Evolutionary conservation across 805 yeast genomes (phyloP), one percentile per base, ranked within the genome.

Genomic region (Kluyveromyces siamensis): DNA sequence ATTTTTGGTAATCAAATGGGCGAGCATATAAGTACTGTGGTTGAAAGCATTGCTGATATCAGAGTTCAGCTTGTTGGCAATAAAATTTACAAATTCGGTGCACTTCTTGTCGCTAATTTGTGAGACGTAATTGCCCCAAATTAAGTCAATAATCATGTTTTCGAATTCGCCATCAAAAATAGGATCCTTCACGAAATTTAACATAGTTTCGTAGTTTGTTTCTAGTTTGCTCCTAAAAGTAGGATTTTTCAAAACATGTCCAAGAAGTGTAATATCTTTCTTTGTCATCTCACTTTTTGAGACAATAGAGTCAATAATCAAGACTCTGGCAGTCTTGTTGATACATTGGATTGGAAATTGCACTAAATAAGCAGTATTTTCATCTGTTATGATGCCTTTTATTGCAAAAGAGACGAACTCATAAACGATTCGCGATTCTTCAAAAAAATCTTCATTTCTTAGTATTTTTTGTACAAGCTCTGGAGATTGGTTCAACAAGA

Each of bases 141-240:
- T 54, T 1, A 49, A 54, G 40, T 67, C 58, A 42, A 72, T 67
- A 5, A 78, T 59, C 1, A 49, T 11, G 13, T 57, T 53, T 0
- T 53, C 51, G 1, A 49, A 17, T 18, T 52, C 52, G 2, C 49
- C 53, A 1, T 52, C n/a, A 1, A 50, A 45, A 7, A 65, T 47
- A 4, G 45, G 19, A 14, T 47, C 47, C 10, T 40, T 38, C 27
- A 53, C 35, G 18, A 55, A 41, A 8, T 44, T 45, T 7, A 61
- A 52, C 2, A 71, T 46, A 0, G 46, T 43, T 1, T 55, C 44
- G 30, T 70, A 55, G 41, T 76, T 69, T 0, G 65, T 59, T 59
- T 83, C 90, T 11, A 83, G 53, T 1, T 57, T 54, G 0, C 87
- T 74, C 55, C 68, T 77, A 57, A 72, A 76, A 0, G 84, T 75